These are phyloP conservation scores for Solidago caesia DNA, from an alignment of 129 eudicot genomes.

Conservation along the genomic window DNA sequence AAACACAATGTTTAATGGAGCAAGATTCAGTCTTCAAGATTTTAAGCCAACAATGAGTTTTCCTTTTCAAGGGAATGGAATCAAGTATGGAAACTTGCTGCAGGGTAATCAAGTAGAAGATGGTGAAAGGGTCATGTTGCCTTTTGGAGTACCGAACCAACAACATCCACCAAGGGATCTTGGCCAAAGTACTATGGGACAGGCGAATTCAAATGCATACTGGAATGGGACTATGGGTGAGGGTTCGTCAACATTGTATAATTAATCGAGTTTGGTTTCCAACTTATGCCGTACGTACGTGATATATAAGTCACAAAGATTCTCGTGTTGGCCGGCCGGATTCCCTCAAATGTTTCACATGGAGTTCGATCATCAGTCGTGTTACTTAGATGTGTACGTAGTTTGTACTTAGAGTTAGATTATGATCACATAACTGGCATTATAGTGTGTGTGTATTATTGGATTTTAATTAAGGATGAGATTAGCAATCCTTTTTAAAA, in stretches of 20 bases:
- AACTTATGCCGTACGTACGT: background rate
- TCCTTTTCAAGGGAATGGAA: constrained; percentile 39
- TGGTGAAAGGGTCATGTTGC: constrained; percentile 33
- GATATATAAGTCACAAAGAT: background rate
- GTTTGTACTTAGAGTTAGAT: constrained; percentile 25
- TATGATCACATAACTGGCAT: constrained; percentile 23
- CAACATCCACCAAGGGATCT: constrained; percentile 32
- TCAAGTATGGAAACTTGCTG: constrained; percentile 30
- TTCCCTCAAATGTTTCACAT: constrained; percentile 8
- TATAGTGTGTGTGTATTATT: constrained; percentile 7
- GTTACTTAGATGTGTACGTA: constrained; percentile 7
- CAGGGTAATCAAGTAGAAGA: constrained; percentile 22
- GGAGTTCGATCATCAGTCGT: background rate
- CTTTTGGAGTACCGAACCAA: constrained; percentile 45
- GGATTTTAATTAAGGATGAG: constrained; percentile 13
- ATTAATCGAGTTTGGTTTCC: background rate
- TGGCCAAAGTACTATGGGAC: constrained; percentile 27
- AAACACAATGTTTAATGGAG: constrained; percentile 24
- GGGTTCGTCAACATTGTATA: constrained; percentile 37
- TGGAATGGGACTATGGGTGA: constrained; percentile 46
- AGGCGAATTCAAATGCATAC: constrained; percentile 31
- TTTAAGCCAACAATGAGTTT: constrained; percentile 38
- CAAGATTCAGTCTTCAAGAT: constrained; percentile 40
- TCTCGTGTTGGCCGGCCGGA: constrained; percentile 5
- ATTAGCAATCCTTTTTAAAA: constrained; percentile 15